phyloP scores from a whole-genome alignment of 2,329 filamentous ascomycete species.

The Volutella citrinella region DNA sequence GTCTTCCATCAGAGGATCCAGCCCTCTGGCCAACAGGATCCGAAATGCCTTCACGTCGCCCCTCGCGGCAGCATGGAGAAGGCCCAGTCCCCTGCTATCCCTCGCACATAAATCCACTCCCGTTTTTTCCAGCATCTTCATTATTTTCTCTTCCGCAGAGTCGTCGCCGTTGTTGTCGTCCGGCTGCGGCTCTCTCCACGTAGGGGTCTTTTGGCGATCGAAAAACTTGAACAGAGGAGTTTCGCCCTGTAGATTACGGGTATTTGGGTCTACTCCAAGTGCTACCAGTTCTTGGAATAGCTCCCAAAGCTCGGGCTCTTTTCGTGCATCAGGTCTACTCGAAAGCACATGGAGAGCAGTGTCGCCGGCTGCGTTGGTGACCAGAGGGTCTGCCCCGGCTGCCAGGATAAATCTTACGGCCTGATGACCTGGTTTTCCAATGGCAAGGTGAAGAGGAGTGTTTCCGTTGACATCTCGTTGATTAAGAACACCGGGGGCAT shows the following conservation, averaged over 20 bases:
- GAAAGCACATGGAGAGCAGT: conserved; percentile 19
- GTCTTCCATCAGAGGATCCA: conserved; percentile 30
- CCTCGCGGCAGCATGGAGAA: conserved; percentile 28
- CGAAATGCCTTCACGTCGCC: conserved; percentile 18
- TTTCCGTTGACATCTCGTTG: conserved; percentile 18
- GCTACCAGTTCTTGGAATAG: conserved; percentile 16
- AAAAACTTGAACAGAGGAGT: conserved; percentile 21
- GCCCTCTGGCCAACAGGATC: conserved; percentile 21
- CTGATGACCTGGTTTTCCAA: not conserved
- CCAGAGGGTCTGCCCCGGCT: conserved; percentile 18
- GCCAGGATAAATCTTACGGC: conserved; percentile 13
- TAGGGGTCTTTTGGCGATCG: not conserved
- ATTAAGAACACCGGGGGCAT: conserved; percentile 11
- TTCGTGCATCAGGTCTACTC: conserved; percentile 1
- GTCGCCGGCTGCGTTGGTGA: conserved; percentile 13
- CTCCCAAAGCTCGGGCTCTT: not conserved
- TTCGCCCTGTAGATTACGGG: conserved; percentile 20
- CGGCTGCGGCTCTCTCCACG: not conserved
- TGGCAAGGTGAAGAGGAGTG: conserved; percentile 24
- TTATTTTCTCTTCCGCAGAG: not conserved
- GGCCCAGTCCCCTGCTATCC: conserved; percentile 22
- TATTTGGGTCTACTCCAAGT: conserved; percentile 21
- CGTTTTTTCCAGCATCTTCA: conserved; percentile 9
- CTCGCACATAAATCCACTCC: conserved; percentile 26
- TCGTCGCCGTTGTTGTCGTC: not conserved